phyloP scores from a whole-genome alignment of 2,329 filamentous ascomycete genomes.

The Aspergillus amoenus region DNA sequence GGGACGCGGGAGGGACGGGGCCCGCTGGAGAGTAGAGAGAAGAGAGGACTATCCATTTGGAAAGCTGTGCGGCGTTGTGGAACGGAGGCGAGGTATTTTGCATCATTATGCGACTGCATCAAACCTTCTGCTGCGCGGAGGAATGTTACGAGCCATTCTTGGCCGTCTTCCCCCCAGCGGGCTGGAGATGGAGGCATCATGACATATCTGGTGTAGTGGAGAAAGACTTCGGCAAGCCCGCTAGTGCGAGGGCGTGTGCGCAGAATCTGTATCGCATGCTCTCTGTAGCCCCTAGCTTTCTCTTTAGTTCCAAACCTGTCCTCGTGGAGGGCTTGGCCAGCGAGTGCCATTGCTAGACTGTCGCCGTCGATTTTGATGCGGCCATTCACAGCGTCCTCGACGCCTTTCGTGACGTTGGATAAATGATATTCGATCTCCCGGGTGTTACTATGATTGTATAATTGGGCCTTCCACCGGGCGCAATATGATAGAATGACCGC shows the following conservation, averaged over 20 bases:
- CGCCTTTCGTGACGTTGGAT: constrained; percentile 24
- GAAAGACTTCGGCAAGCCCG: constrained; percentile 26
- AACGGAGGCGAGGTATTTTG: constrained; percentile 26
- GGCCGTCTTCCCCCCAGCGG: constrained; percentile 17
- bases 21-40: constrained; percentile 42
- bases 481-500: constrained; percentile 37
- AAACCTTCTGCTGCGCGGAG: constrained; percentile 36
- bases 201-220: constrained; percentile 37
- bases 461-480: constrained; percentile 36
- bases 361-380: constrained; percentile 25
- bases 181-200: constrained; percentile 24
- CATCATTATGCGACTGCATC: constrained; percentile 30
- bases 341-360: constrained; percentile 32
- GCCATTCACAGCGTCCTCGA: constrained; percentile 28
- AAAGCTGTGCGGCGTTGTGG: constrained; percentile 34
- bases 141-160: constrained; percentile 34
- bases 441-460: constrained; percentile 24
- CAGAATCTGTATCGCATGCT: constrained; percentile 34
- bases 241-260: constrained; percentile 28
- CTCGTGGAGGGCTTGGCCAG: constrained; percentile 39
- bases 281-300: constrained; percentile 26
- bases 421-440: constrained; percentile 30
- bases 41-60: constrained; percentile 39
- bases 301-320: constrained; percentile 37
- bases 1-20: constrained; percentile 41